Conservation (phyloP, 2,329 filamentous ascomycete genomes). For the Aureobasidium uvarum region DNA sequence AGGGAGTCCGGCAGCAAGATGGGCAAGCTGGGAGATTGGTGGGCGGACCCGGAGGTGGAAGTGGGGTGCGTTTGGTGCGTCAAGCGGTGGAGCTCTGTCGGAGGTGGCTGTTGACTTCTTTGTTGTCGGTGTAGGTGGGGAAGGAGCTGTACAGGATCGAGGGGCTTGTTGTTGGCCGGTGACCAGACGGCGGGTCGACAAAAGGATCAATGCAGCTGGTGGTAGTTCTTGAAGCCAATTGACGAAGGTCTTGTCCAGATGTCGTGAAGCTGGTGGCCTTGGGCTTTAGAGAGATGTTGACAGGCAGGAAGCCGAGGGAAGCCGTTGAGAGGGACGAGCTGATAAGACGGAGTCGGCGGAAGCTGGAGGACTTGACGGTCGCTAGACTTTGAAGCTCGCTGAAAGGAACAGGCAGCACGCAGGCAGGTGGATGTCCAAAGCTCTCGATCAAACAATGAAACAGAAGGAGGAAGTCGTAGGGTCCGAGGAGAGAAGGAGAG, state of each 20-base stretch:
- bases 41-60: constrained; percentile 7
- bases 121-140: constrained; percentile 10
- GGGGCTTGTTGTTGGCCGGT: not conserved
- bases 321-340: constrained; percentile 17
- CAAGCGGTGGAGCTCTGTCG: not conserved
- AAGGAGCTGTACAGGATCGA: constrained; percentile 12
- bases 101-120: not conserved
- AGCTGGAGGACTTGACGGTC: constrained; percentile 7
- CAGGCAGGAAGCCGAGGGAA: constrained; percentile 20
- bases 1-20: constrained; percentile 14
- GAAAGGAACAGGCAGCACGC: constrained; percentile 4
- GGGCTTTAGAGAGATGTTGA: constrained; percentile 10
- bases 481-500: constrained; percentile 6
- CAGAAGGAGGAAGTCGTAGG: constrained; percentile 18
- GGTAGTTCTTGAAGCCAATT: not conserved
- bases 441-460: constrained; percentile 16
- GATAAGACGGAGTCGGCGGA: constrained; percentile 10
- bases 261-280: not conserved
- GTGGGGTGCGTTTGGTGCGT: not conserved
- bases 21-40: constrained; percentile 11
- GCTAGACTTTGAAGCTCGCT: constrained; percentile 22
- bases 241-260: not conserved
- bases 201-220: not conserved
- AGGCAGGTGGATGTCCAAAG: not conserved
- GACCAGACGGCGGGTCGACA: not conserved